Conservation (phyloP, 2,329 filamentous ascomycete genomes). For the Pestalotiopsis sp. region DNA sequence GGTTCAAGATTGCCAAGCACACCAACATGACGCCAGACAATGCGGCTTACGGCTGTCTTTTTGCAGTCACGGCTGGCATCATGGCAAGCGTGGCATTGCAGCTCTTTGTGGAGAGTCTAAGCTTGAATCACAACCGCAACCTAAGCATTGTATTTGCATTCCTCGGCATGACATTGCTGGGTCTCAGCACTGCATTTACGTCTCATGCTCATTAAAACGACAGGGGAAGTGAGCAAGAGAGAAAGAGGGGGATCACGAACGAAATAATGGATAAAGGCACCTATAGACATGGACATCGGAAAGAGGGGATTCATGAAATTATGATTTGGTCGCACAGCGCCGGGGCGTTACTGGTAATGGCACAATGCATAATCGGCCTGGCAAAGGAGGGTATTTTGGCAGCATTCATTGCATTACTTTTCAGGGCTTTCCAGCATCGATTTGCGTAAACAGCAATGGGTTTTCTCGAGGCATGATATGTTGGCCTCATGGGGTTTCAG, state of each 20-base stretch:
- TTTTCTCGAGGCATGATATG: not conserved
- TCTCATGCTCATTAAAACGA: conserved; percentile 44
- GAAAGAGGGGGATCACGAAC: not conserved
- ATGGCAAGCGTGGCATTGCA: conserved; percentile 94
- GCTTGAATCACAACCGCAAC: conserved; percentile 76
- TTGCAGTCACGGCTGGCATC: conserved; percentile 87
- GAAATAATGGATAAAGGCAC: not conserved
- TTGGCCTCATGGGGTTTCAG: too few relatives aligned
- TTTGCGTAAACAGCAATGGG: not conserved
- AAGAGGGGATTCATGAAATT: not conserved
- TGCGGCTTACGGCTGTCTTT: conserved; percentile 78
- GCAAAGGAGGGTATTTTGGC: not conserved
- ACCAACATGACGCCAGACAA: conserved; percentile 52
- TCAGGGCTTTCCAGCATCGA: not conserved
- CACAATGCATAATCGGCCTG: not conserved
- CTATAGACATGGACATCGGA: not conserved
- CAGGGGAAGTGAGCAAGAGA: not conserved
- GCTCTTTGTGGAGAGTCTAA: conserved; percentile 83
- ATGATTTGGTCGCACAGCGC: not conserved
- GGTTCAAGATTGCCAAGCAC: conserved; percentile 72
- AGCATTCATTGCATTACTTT: not conserved
- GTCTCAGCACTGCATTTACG: conserved; percentile 83
- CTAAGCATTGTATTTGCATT: conserved; percentile 82
- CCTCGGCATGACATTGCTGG: conserved; percentile 84
- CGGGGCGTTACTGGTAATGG: conserved; percentile 1